phyloP scores from a whole-genome alignment of 176 grass and related monocot species.

The Carex scoparia region DNA sequence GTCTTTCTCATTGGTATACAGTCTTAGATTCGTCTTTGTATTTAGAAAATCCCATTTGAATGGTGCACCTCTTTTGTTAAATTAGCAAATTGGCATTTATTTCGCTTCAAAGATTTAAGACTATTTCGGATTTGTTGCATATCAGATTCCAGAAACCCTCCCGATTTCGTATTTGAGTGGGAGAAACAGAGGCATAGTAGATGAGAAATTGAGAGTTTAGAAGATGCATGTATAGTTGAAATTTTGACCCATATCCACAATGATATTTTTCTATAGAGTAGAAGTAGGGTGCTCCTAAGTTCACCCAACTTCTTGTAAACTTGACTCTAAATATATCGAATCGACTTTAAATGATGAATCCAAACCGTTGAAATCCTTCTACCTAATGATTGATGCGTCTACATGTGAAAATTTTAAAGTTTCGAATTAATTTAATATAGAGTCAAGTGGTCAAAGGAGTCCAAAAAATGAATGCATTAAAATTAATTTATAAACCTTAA shows the following conservation, averaged over 20 bases:
- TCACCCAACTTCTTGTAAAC: too few relatives aligned
- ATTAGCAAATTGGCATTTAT: not conserved
- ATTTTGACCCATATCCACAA: not conserved
- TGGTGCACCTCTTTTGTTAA: not conserved
- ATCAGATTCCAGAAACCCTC: not conserved
- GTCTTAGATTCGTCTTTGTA: not conserved
- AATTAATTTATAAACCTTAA: too few relatives aligned
- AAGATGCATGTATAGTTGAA: not conserved
- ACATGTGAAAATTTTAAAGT: too few relatives aligned
- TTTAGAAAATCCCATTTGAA: not conserved
- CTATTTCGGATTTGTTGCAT: not conserved
- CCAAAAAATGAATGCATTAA: too few relatives aligned
- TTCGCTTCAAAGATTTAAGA: not conserved
- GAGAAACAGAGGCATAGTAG: not conserved
- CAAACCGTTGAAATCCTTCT: too few relatives aligned
- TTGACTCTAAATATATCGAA: too few relatives aligned
- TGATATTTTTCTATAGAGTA: not conserved
- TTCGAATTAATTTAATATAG: too few relatives aligned
- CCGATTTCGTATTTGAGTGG: not conserved
- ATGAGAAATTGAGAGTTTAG: not conserved
- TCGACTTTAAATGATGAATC: too few relatives aligned
- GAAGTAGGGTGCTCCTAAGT: too few relatives aligned
- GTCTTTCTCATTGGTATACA: not conserved
- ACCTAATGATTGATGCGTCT: too few relatives aligned
- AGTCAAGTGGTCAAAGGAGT: too few relatives aligned